Percentiles rank a stretch among this genome's conserved stretches.
Evolutionary conservation across 2,329 filamentous ascomycete genomes (phyloP).

Genomic region (Trichoderma gracile): DNA sequence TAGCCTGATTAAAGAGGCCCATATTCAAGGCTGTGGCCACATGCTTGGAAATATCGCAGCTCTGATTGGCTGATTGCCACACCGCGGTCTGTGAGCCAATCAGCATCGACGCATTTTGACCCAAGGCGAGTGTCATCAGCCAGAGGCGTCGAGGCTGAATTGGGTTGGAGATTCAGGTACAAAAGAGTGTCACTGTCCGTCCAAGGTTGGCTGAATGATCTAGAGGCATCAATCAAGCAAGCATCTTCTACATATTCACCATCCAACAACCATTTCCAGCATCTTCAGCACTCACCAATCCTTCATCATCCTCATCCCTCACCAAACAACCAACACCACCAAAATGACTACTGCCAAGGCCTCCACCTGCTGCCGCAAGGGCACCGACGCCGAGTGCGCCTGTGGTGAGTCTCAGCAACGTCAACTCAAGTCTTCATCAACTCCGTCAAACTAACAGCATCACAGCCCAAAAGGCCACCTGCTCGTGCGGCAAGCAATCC

Average conservation of each 20-base stretch:
- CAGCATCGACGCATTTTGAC: slow-evolving; percentile 6
- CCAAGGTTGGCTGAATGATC: not conserved
- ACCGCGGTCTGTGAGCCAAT: slow-evolving; percentile 22
- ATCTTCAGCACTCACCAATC: not conserved
- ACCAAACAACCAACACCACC: slow-evolving; percentile 9
- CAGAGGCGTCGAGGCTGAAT: not conserved
- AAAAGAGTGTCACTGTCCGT: slow-evolving; percentile 27
- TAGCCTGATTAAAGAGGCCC: not conserved
- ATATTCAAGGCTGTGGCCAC: not conserved
- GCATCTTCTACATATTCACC: not conserved
- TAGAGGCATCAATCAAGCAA: not conserved
- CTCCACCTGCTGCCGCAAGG: slow-evolving; percentile 60
- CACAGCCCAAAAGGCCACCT: slow-evolving; percentile 65
- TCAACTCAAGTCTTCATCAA: not conserved
- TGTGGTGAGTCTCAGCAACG: slow-evolving; percentile 51
- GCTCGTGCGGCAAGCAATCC: slow-evolving; percentile 86
- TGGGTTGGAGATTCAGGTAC: slow-evolving; percentile 21
- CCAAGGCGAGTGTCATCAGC: slow-evolving; percentile 16
- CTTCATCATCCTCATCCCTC: slow-evolving; percentile 1
- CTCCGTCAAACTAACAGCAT: not conserved
- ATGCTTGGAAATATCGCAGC: slow-evolving; percentile 28
- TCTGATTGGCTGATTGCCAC: slow-evolving; percentile 25
- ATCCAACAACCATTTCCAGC: not conserved
- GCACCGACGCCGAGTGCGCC: slow-evolving; percentile 50
- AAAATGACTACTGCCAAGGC: slow-evolving; percentile 43